Evolutionary conservation across 371 early-diverging fungal genomes (phyloP), one percentile per base, ranked within the genome.

Genomic region (Mortierella sp.): DNA sequence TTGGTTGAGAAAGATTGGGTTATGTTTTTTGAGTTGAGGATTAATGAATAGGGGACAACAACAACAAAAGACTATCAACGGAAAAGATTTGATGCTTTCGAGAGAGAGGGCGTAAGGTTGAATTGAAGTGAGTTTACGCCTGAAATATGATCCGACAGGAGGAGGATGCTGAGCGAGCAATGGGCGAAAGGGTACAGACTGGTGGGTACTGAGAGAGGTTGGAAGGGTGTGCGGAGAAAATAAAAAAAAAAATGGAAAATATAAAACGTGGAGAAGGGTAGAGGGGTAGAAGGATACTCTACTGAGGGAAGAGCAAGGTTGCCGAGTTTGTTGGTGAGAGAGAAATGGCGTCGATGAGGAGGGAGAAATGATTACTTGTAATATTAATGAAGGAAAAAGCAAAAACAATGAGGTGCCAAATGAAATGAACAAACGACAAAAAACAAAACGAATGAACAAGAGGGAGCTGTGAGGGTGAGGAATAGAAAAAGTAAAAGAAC

Each of bases 381-480:
- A 18, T 16, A 32, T 6, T 63, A 18, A 32, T 58, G 12, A n/a
- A 27, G 10, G 11, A 32, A 35, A 29, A 16, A 4, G 32, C 3
- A 63, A 21, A 63, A 63, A 32, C 18, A 58, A 58, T 58, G 58
- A 35, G 16, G 21, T 27, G 18, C 18, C 35, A 63, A 63, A 35
- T 63, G 63, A 58, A 58, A 58, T 58, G 58, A 63, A 7, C 63
- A 14, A 63, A 63, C 63, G 21, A 63, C 63, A 63, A 35, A 2
- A 14, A 60, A 5, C 4, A 63, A 18, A 63, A 63, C 32, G 38
- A 60, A 60, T 16, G 32, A 32, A 60, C 60, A 12, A 60, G 32
- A 32, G 4, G 10, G 35, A 63, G 63, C 14, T 63, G 51, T 18
- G 63, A 32, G 63, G 63, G 18, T 71, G n/a, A 1, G n/a, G 29